Base-by-base conservation (phyloP, 1,284 basidiomycete species). In the Cryptococcus neoformans region DNA sequence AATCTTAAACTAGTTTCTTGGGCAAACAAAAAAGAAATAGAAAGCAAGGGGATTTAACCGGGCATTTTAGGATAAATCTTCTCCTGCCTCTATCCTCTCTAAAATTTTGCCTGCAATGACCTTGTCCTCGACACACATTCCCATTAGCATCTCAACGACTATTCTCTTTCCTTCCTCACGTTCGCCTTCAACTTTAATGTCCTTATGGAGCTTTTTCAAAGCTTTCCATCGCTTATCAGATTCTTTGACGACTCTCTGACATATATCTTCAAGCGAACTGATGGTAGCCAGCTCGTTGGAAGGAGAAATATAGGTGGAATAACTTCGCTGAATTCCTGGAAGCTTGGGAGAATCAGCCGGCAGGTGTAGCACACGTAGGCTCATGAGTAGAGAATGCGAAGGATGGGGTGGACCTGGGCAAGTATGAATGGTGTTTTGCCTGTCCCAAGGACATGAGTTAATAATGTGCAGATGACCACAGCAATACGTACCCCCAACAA, bases 351-450 rank as follows among this genome's bases (percentile, higher is more conserved):
- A 59, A 28, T 39, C 50, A 11, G 59, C 45, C 62, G 36, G 81
- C 62, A 71, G 62, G 64, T 85, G 80, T 54, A 85, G 80, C 4
- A 92, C 78, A 36, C 89, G 84, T 44, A 92, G 76, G 0, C 87
- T 85, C 35, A 84, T 82, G 36, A 88, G 83, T 10, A 92, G 74
- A 12, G 88, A 83, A 75, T 85, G 91, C 1, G 89, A 92, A 2
- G 89, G 87, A 63, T 86, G 82, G 6, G 84, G 83, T n/a, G 84
- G 81, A 8, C 69, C 66, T 34, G 84, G 84, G 9, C 79, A 75
- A 12, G 78, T 77, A 65, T 90, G 84, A 35, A 92, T 69, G 1
- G 84, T 87, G 85, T 89, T 91, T 53, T 89, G 83, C 37, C 90
- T 90, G 62, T 28, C 21, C 21, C 21, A 21, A 10, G 9, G 6